phyloP scores from a whole-genome alignment of 1,284 basidiomycete species.

The Fereydounia khargensis region DNA sequence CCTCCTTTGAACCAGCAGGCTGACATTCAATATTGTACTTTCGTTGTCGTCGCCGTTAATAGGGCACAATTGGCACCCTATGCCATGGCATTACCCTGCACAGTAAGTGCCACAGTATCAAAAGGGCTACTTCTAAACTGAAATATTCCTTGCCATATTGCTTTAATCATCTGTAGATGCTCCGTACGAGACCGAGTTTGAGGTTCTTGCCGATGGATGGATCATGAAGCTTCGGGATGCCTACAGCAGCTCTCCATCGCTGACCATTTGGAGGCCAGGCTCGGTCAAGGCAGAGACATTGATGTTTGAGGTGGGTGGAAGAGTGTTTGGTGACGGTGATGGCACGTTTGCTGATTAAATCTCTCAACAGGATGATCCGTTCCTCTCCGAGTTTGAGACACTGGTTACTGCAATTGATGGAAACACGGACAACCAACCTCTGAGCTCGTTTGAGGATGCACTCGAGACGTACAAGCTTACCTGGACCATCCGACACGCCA shows the following conservation, averaged over 20 bases:
- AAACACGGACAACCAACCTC: background rate
- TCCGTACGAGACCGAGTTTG: conserved; percentile 26
- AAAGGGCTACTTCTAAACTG: conserved; percentile 31
- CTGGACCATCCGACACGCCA: conserved; percentile 45
- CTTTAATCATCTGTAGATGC: background rate
- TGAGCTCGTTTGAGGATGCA: conserved; percentile 42
- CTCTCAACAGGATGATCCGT: conserved; percentile 39
- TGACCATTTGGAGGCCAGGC: conserved; percentile 8
- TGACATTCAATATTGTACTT: background rate
- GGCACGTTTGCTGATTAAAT: too few relatives aligned
- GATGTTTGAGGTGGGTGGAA: background rate
- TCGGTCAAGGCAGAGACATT: background rate
- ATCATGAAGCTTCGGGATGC: conserved; percentile 21
- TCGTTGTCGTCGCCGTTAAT: background rate
- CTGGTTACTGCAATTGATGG: conserved; percentile 1
- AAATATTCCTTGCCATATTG: background rate
- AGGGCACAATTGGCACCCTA: conserved; percentile 21
- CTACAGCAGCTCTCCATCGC: conserved; percentile 9
- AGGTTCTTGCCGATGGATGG: conserved; percentile 38
- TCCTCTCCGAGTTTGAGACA: conserved; percentile 17
- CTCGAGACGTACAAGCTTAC: conserved; percentile 50
- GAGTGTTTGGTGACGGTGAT: too few relatives aligned
- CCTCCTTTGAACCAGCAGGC: too few relatives aligned
- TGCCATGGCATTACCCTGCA: conserved; percentile 31
- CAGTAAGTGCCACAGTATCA: conserved; percentile 15